Percentiles rank a stretch among this genome's conserved stretches.
Conservation (phyloP, 441 rosid genomes). For the Metrosideros polymorpha region DNA sequence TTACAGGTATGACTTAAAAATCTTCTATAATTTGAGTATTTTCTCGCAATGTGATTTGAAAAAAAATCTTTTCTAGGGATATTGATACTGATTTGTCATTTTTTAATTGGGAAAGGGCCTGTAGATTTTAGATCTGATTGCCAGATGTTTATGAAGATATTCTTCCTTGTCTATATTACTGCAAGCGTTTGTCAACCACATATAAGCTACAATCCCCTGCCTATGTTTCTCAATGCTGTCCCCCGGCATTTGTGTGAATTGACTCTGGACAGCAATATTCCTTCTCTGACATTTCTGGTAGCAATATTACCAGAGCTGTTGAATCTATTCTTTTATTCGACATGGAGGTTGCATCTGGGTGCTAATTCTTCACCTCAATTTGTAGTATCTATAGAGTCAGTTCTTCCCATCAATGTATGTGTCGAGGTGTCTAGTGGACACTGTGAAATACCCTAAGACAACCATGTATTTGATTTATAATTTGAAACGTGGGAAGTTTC, state of each 20-base stretch:
- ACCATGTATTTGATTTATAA: background rate
- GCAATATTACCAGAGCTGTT: background rate
- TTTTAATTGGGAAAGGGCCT: background rate
- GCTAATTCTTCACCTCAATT: background rate
- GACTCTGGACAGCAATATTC: background rate
- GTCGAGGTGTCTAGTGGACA: background rate
- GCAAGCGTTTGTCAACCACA: background rate
- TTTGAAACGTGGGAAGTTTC: background rate
- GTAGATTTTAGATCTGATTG: background rate
- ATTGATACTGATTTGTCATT: background rate
- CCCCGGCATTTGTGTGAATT: background rate
- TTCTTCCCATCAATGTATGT: background rate
- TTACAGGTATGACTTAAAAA: conserved; percentile 45
- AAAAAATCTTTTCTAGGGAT: background rate
- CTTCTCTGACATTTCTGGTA: background rate
- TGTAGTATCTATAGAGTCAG: background rate
- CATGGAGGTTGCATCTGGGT: background rate
- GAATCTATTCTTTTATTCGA: background rate
- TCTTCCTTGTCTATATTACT: background rate
- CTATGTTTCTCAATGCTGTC: background rate
- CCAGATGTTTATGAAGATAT: background rate
- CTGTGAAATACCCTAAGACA: background rate
- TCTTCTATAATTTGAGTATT: background rate
- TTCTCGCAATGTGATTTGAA: background rate
- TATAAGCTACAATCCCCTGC: background rate